These are phyloP conservation scores for Iberis amara DNA, from an alignment of 441 rosid genomes.

Conservation along the genomic window DNA sequence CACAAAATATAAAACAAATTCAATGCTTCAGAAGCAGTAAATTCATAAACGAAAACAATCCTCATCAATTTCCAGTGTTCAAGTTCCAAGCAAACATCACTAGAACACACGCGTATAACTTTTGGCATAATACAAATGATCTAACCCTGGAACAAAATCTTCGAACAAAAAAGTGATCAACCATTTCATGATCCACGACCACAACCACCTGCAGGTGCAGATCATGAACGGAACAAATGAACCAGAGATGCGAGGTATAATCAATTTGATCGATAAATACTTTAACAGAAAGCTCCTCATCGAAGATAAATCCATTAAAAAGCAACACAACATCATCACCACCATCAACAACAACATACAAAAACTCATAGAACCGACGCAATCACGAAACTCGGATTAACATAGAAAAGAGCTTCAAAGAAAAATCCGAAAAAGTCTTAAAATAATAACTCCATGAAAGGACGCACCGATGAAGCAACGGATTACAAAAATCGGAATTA, in stretches of 20 bases:
- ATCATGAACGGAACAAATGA: conserved; percentile 7
- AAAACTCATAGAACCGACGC: conserved; percentile 3
- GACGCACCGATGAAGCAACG: conserved; percentile 45
- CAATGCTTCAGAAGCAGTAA: conserved; percentile 6
- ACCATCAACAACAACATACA: conserved; percentile 5
- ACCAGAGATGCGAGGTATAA: conserved; percentile 3
- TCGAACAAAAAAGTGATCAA: conserved; percentile 5
- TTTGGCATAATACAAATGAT: not conserved
- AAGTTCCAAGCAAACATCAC: conserved; percentile 10
- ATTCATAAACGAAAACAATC: conserved; percentile 4
- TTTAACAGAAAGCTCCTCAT: not conserved
- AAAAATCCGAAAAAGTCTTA: not conserved
- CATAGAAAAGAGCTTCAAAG: not conserved
- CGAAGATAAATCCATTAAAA: not conserved
- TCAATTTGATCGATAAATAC: conserved; percentile 14
- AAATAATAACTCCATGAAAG: not conserved
- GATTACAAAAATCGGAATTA: conserved; percentile 17
- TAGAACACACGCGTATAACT: conserved; percentile 3
- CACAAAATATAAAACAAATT: not conserved
- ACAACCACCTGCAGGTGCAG: not conserved
- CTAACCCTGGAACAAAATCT: not conserved
- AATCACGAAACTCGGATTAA: not conserved
- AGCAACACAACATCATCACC: not conserved
- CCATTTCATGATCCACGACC: conserved; percentile 7
- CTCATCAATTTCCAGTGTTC: not conserved